Evolutionary conservation across 2,329 filamentous ascomycete species (phyloP).

Genomic region (Aspergillus chevalieri): DNA sequence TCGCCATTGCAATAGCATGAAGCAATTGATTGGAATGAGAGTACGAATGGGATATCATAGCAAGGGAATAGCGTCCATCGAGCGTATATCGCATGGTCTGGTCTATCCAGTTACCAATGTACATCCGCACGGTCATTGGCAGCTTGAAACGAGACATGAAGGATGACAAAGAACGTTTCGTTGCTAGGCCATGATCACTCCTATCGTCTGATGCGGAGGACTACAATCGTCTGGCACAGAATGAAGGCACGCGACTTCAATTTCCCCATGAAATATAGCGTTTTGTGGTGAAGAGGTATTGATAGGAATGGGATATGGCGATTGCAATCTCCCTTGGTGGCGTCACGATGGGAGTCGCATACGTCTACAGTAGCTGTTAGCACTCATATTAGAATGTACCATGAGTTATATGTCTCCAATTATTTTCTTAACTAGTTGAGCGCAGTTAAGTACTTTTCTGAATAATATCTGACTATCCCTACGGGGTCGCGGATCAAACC

Average conservation of each 20-base stretch:
- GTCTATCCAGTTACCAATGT: too few relatives aligned
- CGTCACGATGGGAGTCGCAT: background rate
- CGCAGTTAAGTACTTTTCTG: background rate
- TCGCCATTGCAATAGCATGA: background rate
- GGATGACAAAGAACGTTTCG: background rate
- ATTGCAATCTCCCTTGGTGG: background rate
- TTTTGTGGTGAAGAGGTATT: background rate
- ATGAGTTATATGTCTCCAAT: background rate
- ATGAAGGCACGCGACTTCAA: too few relatives aligned
- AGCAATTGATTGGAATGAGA: background rate
- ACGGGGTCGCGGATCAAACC: slow-evolving; percentile 12
- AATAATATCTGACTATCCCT: background rate
- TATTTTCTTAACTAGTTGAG: background rate
- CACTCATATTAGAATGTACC: background rate
- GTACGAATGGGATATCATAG: background rate
- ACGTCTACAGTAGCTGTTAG: background rate
- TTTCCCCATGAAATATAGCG: background rate
- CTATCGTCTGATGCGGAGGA: background rate
- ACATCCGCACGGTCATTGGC: too few relatives aligned
- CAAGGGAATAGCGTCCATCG: background rate
- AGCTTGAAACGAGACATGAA: too few relatives aligned
- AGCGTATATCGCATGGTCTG: background rate
- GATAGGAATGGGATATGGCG: background rate
- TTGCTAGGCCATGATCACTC: background rate
- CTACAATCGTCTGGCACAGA: background rate